Percentiles rank a stretch among this genome's conserved stretches.
Evolutionary conservation across 331 rosid species (phyloP).

Genomic region (Malus hybrid): DNA sequence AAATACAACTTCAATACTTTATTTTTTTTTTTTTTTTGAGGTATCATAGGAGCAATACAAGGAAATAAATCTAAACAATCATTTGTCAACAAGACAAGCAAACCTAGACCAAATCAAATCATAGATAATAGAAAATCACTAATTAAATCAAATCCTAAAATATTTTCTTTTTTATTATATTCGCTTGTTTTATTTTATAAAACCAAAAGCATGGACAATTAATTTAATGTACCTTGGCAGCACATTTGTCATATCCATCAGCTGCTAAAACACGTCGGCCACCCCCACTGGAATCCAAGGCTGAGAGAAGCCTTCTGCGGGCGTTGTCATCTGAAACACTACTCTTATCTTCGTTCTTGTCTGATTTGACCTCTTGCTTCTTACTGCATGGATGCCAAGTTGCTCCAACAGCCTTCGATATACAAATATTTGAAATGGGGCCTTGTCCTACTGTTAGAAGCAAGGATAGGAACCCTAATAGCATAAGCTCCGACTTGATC

Average conservation of each 20-base stretch:
- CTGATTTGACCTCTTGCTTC: constrained; percentile 3
- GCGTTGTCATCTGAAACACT: background rate
- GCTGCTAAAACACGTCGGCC: constrained; percentile 21
- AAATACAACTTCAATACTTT: no score
- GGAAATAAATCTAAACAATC: no score
- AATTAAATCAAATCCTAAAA: no score
- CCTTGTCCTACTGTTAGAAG: constrained; percentile 22
- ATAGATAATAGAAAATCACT: no score
- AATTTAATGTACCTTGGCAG: constrained; percentile 8
- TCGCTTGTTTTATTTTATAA: background rate
- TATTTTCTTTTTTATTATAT: background rate
- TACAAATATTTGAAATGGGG: constrained; percentile 18
- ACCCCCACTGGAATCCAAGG: background rate
- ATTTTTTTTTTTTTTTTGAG: no score
- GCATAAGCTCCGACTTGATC: constrained; percentile 30
- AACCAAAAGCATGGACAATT: background rate
- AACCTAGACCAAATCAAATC: no score
- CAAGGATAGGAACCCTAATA: constrained; percentile 24
- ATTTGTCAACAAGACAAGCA: no score
- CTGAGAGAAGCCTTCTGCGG: constrained; percentile 14
- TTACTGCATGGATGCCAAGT: constrained; percentile 29
- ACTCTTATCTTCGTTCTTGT: background rate
- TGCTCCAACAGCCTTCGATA: constrained; percentile 9
- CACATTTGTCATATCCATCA: constrained; percentile 12
- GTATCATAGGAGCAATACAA: no score